Conservation (phyloP, 2,329 filamentous ascomycete species). For the Dryadomyces quercivorus region DNA sequence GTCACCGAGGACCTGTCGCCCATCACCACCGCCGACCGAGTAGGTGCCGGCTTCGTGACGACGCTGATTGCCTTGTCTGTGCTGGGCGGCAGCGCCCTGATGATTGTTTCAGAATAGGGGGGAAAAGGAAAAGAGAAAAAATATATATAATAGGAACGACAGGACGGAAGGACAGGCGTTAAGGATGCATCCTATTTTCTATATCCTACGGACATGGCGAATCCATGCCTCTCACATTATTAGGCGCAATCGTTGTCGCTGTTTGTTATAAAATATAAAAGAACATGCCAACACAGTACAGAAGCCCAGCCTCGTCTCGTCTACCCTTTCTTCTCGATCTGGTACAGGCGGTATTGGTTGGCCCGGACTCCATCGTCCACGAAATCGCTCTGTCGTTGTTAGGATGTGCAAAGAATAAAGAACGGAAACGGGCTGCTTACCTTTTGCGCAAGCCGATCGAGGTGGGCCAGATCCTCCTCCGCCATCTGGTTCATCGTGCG, state of each 20-base stretch:
- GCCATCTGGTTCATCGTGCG: conserved; percentile 29
- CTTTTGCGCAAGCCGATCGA: conserved; percentile 69
- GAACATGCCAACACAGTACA: not conserved
- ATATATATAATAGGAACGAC: too few relatives aligned
- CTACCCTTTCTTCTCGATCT: conserved; percentile 2
- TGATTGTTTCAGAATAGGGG: conserved; percentile 17
- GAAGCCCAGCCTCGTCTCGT: not conserved
- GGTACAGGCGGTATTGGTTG: conserved; percentile 42
- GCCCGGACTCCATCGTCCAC: conserved; percentile 66
- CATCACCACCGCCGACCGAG: conserved; percentile 38
- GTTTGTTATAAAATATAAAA: not conserved
- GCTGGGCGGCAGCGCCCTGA: conserved; percentile 36
- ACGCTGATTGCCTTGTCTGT: conserved; percentile 34
- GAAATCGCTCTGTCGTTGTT: conserved; percentile 52
- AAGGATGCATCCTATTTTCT: not conserved
- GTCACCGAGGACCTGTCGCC: conserved; percentile 16
- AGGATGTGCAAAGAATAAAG: not conserved
- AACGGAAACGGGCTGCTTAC: conserved; percentile 32
- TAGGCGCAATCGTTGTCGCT: not conserved
- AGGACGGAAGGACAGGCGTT: not conserved
- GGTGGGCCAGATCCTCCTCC: conserved; percentile 57
- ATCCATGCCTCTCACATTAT: not conserved
- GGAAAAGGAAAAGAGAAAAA: not conserved
- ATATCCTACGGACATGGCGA: not conserved
- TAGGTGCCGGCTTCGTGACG: conserved; percentile 45